These are phyloP conservation scores for Ajuga chamaepitys DNA, from an alignment of 257 asterid genomes.

Conservation along the genomic window DNA sequence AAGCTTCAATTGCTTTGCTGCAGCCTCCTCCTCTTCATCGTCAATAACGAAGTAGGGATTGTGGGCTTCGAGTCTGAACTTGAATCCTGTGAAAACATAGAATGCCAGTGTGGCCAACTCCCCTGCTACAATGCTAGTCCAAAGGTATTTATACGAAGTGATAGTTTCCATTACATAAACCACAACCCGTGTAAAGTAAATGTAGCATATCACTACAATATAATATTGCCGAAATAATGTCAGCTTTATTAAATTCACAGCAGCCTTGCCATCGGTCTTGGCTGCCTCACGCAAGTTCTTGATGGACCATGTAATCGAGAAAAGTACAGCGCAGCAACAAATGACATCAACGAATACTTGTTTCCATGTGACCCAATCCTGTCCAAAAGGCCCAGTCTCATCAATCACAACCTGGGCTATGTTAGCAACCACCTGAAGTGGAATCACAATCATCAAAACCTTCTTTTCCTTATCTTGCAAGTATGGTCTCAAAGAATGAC, in stretches of 20 bases:
- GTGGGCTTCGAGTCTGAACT: conserved; percentile 74
- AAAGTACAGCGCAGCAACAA: conserved; percentile 75
- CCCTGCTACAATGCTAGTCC: conserved; percentile 80
- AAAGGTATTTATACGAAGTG: conserved; percentile 64
- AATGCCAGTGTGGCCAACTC: conserved; percentile 75
- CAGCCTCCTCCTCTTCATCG: conserved; percentile 88
- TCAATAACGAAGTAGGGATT: conserved; percentile 75
- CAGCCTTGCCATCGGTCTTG: conserved; percentile 77
- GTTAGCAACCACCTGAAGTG: conserved; percentile 72
- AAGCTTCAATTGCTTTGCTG: conserved; percentile 78
- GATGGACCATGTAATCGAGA: conserved; percentile 87
- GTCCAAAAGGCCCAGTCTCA: conserved; percentile 63
- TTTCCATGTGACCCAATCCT: conserved; percentile 74
- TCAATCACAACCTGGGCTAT: conserved; percentile 86
- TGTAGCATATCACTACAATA: conserved; percentile 73
- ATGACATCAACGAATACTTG: conserved; percentile 74
- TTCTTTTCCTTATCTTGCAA: conserved; percentile 84
- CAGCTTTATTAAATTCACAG: conserved; percentile 82
- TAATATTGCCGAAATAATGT: conserved; percentile 78
- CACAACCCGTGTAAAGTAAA: conserved; percentile 82
- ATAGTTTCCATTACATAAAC: conserved; percentile 82
- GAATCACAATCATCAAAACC: conserved; percentile 76
- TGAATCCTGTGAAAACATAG: conserved; percentile 64
- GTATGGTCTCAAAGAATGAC: conserved; percentile 81
- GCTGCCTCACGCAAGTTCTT: conserved; percentile 87